phyloP scores from a whole-genome alignment of 352 stramenopile species.

The Phytophthora multivora region DNA sequence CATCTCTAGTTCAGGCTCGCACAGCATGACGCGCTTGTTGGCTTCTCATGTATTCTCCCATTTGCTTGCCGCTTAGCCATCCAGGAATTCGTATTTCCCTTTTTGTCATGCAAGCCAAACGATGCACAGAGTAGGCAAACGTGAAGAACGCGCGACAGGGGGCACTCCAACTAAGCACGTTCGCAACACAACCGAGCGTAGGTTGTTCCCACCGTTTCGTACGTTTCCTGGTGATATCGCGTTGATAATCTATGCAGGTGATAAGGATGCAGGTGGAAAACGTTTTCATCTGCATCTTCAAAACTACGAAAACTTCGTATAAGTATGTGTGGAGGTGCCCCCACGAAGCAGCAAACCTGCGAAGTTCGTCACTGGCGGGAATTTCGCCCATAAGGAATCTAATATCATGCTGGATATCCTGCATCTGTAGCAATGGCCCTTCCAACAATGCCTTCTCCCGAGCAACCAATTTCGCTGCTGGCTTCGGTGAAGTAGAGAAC shows the following conservation, averaged over 20 bases:
- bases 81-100: not conserved
- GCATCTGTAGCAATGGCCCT: no score
- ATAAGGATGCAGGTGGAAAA: no score
- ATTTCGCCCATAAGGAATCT: not conserved
- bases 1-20: no score
- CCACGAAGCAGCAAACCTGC: no score
- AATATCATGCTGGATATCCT: not conserved
- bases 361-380: not conserved
- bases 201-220: not conserved
- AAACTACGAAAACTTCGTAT: not conserved
- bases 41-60: no score
- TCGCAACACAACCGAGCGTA: not conserved
- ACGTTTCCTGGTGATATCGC: not conserved
- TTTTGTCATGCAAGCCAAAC: not conserved
- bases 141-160: not conserved
- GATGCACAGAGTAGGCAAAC: not conserved
- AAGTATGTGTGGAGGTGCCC: no score
- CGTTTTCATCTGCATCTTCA: not conserved
- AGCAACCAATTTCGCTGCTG: not conserved
- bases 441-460: not conserved
- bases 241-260: not conserved
- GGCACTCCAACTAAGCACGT: not conserved
- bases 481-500: not conserved
- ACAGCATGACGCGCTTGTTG: no score
- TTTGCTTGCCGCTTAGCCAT: not conserved